Conservation (phyloP, 805 yeast genomes). For the Sugiyamaella smithiae region DNA sequence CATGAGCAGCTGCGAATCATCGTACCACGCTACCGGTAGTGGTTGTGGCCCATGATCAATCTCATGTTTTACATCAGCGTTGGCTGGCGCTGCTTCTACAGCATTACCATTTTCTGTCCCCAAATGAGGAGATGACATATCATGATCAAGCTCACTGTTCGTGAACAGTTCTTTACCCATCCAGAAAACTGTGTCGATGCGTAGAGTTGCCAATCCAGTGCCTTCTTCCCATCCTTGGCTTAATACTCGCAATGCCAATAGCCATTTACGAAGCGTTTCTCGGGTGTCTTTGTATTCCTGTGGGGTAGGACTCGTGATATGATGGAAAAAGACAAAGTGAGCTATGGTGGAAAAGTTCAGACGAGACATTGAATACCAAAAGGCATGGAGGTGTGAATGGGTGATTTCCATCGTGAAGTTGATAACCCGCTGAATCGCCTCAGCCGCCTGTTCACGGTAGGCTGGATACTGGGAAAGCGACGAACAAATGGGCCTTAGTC, state of each 20-base stretch:
- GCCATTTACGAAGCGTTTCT: conserved; percentile 33
- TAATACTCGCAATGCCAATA: conserved; percentile 32
- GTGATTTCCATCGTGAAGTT: conserved; percentile 33
- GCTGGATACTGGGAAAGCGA: conserved; percentile 16
- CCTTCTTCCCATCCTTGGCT: conserved; percentile 38
- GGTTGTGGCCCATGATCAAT: conserved; percentile 4
- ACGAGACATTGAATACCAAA: conserved; percentile 34
- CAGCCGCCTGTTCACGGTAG: conserved; percentile 30
- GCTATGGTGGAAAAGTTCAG: conserved; percentile 33
- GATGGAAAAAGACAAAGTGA: conserved; percentile 34
- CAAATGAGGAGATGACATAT: neutral
- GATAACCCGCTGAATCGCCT: conserved; percentile 30
- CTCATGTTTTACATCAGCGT: neutral
- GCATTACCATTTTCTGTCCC: conserved; percentile 1
- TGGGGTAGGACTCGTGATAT: conserved; percentile 31
- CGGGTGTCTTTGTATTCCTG: conserved; percentile 28
- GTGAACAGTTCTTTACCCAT: conserved; percentile 27
- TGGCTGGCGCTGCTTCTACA: neutral
- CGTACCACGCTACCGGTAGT: conserved; percentile 9
- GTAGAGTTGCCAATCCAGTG: conserved; percentile 34
- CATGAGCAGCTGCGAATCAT: conserved; percentile 2
- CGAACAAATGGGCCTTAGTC: conserved; percentile 27
- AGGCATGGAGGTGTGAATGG: conserved; percentile 36
- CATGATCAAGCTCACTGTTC: neutral
- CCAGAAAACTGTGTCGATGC: conserved; percentile 35